Percentiles rank a stretch among this genome's conserved stretches.
Evolutionary conservation across 345 rosid species (phyloP).

Genomic region (Lepidium aucheri): DNA sequence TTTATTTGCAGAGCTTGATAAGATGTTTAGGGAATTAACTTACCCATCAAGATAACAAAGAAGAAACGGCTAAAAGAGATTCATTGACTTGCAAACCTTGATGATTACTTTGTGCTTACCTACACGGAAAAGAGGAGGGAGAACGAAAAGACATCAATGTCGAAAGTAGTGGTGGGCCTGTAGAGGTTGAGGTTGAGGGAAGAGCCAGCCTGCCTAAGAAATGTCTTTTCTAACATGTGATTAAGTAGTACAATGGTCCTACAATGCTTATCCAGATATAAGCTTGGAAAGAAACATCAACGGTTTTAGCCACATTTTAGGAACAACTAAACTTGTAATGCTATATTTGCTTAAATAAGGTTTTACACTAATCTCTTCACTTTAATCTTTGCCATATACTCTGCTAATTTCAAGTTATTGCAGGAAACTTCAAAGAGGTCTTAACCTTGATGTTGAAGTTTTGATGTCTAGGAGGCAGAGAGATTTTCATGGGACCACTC

Average conservation of each 20-base stretch:
- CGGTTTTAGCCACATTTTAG: not conserved
- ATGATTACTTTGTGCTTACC: not conserved
- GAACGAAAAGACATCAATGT: not conserved
- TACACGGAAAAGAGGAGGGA: not conserved
- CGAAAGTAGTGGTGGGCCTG: conserved; percentile 24
- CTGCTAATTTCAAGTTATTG: not conserved
- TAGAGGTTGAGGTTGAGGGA: conserved; percentile 11
- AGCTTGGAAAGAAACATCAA: conserved; percentile 3
- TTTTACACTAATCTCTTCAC: not conserved
- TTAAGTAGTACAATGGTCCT: conserved; percentile 14
- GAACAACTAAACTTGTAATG: not conserved
- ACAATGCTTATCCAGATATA: conserved; percentile 16
- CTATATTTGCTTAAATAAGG: not conserved
- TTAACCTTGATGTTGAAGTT: not conserved
- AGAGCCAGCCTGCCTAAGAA: conserved; percentile 1
- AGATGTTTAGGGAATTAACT: not conserved
- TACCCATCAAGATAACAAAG: not conserved
- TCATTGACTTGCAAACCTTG: conserved; percentile 8
- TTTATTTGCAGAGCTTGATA: not conserved
- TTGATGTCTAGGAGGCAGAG: conserved; percentile 5
- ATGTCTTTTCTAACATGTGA: conserved; percentile 20
- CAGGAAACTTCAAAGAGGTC: not conserved
- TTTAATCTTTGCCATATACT: not conserved
- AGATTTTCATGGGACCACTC: conserved; percentile 24
- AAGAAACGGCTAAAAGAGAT: not conserved